Conservation (phyloP, 768 basidiomycete species). For the Sporobolomyces phaffii region DNA sequence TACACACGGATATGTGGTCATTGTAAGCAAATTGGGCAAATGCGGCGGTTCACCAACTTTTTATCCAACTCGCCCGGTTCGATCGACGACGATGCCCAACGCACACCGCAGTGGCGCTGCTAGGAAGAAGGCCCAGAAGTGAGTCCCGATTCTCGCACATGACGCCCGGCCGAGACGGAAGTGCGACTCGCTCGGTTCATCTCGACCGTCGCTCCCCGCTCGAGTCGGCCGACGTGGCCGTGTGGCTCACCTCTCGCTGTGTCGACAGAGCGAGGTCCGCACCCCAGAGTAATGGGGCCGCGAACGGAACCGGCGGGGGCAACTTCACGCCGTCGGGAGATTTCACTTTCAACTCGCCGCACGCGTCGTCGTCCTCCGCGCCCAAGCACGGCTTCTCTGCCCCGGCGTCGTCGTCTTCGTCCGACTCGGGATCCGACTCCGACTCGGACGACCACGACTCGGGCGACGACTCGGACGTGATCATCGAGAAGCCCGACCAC, state of each 20-base stretch:
- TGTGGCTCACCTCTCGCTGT: too few species aligned
- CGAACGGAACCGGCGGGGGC: too few species aligned
- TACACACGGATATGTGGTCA: too few species aligned
- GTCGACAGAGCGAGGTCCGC: too few species aligned
- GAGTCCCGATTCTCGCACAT: not conserved
- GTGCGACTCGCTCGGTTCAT: too few species aligned
- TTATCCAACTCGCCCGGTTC: too few species aligned
- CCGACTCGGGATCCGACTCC: not conserved
- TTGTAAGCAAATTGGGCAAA: too few species aligned
- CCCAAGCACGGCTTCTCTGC: slow-evolving; percentile 11
- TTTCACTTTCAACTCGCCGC: slow-evolving; percentile 13
- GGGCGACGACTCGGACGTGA: not conserved
- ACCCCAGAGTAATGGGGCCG: too few species aligned
- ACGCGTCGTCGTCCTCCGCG: slow-evolving; percentile 6
- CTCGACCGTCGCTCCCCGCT: too few species aligned
- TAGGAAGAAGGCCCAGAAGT: slow-evolving; percentile 13
- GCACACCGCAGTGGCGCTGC: slow-evolving; percentile 23
- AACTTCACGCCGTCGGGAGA: slow-evolving; percentile 27
- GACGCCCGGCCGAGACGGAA: not conserved
- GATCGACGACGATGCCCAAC: slow-evolving; percentile 16
- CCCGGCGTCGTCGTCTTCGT: slow-evolving; percentile 6
- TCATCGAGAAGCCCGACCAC: slow-evolving; percentile 18
- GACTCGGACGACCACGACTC: slow-evolving; percentile 15
- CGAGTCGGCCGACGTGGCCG: too few species aligned
- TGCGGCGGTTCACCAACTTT: too few species aligned